phyloP scores from a whole-genome alignment of 2,329 filamentous ascomycete genomes.

The Neonectria hederae region DNA sequence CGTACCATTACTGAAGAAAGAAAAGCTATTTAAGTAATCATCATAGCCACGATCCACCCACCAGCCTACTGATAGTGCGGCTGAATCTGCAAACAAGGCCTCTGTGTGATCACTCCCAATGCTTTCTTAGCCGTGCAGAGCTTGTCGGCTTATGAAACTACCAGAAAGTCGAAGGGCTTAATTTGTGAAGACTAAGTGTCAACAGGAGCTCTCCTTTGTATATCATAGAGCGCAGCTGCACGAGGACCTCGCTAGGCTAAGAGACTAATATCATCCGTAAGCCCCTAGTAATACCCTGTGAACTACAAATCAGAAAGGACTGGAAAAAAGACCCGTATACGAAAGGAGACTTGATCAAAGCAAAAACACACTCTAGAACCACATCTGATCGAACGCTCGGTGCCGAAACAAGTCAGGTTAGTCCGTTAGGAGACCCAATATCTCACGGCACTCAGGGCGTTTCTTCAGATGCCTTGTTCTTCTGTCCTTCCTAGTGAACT shows the following conservation, averaged over 20 bases:
- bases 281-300: neutral
- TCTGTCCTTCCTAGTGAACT: slow-evolving; percentile 21
- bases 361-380: neutral
- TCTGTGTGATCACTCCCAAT: neutral
- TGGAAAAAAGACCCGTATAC: neutral
- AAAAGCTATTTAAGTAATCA: neutral
- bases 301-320: neutral
- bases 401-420: neutral
- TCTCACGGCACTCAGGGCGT: slow-evolving; percentile 22
- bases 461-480: slow-evolving; percentile 20
- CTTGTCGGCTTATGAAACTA: neutral
- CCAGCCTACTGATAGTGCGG: neutral
- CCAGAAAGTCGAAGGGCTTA: neutral
- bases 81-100: neutral
- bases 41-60: neutral
- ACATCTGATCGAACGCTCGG: neutral
- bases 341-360: neutral
- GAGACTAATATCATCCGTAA: neutral
- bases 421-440: slow-evolving; percentile 10
- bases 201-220: too few species aligned
- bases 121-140: neutral
- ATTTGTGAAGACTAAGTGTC: neutral
- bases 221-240: too few species aligned
- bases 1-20: neutral
- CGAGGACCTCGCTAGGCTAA: neutral